These are phyloP conservation scores for Yamadazyma taylorii DNA, from an alignment of 1,139 yeast species.

Conservation along the genomic window DNA sequence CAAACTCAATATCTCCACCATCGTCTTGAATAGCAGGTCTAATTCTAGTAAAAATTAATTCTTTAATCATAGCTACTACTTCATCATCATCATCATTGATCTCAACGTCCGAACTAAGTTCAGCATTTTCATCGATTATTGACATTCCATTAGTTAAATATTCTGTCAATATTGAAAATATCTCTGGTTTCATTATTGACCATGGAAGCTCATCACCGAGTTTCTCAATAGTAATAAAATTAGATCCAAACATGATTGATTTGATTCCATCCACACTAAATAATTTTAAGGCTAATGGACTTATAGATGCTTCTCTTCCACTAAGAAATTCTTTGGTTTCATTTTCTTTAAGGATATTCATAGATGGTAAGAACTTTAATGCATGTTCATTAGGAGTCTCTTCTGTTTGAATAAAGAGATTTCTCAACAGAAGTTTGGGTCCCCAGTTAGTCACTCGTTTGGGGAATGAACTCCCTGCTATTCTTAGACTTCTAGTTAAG, in stretches of 20 bases:
- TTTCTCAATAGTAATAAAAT: slow-evolving; percentile 85
- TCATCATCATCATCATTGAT: slow-evolving; percentile 66
- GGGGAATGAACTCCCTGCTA: slow-evolving; percentile 1
- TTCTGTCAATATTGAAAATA: slow-evolving; percentile 81
- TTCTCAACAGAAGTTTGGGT: slow-evolving; percentile 15
- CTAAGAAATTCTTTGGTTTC: slow-evolving; percentile 55
- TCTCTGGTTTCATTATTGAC: slow-evolving; percentile 85
- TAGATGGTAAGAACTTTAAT: slow-evolving; percentile 46
- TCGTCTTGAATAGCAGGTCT: slow-evolving; percentile 92
- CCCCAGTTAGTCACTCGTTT: background rate
- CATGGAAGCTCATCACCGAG: slow-evolving; percentile 52
- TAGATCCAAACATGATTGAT: slow-evolving; percentile 54
- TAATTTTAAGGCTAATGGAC: slow-evolving; percentile 55
- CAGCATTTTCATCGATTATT: slow-evolving; percentile 39
- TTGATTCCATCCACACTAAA: slow-evolving; percentile 53
- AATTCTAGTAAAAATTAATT: slow-evolving; percentile 87
- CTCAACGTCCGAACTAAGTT: slow-evolving; percentile 36
- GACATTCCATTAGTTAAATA: slow-evolving; percentile 76
- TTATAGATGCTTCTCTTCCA: slow-evolving; percentile 55
- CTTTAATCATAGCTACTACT: slow-evolving; percentile 88
- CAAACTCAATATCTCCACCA: slow-evolving; percentile 81
- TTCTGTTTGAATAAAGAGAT: slow-evolving; percentile 39
- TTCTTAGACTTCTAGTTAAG: slow-evolving; percentile 9
- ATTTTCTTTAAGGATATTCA: slow-evolving; percentile 41
- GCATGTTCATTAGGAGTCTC: slow-evolving; percentile 52